These are phyloP conservation scores for Tylopilus sp. DNA, from an alignment of 768 basidiomycete species.

Conservation along the genomic window DNA sequence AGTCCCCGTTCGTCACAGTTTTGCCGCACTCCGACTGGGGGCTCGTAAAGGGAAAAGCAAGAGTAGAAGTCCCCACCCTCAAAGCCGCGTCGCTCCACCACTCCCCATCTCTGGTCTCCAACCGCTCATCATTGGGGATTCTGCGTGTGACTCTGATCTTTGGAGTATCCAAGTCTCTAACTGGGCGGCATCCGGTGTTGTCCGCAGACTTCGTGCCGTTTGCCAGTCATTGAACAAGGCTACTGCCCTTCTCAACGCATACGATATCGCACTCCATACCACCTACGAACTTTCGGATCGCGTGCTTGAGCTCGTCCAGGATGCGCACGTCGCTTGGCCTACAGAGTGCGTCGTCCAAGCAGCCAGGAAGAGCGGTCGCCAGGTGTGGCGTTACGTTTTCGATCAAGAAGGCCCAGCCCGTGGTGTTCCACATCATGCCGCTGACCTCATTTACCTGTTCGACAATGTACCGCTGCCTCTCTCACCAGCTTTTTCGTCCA, in stretches of 20 bases:
- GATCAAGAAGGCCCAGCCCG: slow-evolving; percentile 74
- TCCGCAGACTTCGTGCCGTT: slow-evolving; percentile 68
- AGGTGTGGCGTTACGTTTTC: slow-evolving; percentile 80
- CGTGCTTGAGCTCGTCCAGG: slow-evolving; percentile 71
- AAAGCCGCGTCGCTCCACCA: slow-evolving; percentile 9
- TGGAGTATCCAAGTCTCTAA: slow-evolving; percentile 58
- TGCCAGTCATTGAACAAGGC: slow-evolving; percentile 67
- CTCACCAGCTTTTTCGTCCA: slow-evolving; percentile 30
- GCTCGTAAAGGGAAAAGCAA: slow-evolving; percentile 20
- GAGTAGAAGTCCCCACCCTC: slow-evolving; percentile 30
- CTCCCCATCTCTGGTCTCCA: slow-evolving; percentile 38
- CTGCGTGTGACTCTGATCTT: slow-evolving; percentile 57
- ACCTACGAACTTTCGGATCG: slow-evolving; percentile 66
- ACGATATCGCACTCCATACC: slow-evolving; percentile 64
- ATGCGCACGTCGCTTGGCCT: slow-evolving; percentile 74
- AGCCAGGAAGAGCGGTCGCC: slow-evolving; percentile 47
- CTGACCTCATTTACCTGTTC: slow-evolving; percentile 75
- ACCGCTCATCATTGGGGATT: slow-evolving; percentile 75
- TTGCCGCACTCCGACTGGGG: slow-evolving; percentile 24
- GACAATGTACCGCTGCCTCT: slow-evolving; percentile 64
- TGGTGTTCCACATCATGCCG: slow-evolving; percentile 64
- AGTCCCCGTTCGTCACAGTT: slow-evolving; percentile 8
- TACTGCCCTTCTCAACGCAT: slow-evolving; percentile 58
- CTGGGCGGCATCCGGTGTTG: slow-evolving; percentile 61
- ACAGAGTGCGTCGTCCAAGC: slow-evolving; percentile 59